Conservation (phyloP, 768 basidiomycete genomes). For the Rhodotorula babjevae region DNA sequence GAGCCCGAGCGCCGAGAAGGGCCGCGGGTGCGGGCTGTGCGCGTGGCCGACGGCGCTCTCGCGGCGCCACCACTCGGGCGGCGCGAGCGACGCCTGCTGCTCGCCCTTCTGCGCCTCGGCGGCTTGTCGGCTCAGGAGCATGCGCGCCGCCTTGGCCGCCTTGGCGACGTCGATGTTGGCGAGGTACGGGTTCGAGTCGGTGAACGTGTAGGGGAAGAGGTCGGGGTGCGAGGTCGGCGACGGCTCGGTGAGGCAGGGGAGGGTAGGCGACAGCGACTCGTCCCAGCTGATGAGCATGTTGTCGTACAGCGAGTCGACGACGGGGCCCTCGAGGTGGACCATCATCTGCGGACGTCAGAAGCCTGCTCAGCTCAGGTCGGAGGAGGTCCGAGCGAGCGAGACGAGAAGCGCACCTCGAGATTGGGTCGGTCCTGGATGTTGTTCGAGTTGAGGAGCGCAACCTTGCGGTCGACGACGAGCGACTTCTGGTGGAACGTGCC, state of each 20-base stretch:
- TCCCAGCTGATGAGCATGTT: slow-evolving; percentile 57
- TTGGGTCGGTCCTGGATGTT: slow-evolving; percentile 59
- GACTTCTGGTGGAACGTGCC: slow-evolving; percentile 70
- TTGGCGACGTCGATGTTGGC: slow-evolving; percentile 50
- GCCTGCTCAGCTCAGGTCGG: too few species aligned
- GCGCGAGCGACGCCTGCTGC: slow-evolving; percentile 29
- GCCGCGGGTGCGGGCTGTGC: not conserved
- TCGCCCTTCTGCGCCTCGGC: slow-evolving; percentile 43
- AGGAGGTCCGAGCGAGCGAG: not conserved
- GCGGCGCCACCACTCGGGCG: slow-evolving; percentile 34
- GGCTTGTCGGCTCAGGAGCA: slow-evolving; percentile 46
- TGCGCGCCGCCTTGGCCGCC: slow-evolving; percentile 49
- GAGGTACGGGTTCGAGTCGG: slow-evolving; percentile 50
- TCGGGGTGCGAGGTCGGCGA: slow-evolving; percentile 18
- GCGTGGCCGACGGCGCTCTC: not conserved
- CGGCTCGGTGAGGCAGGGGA: slow-evolving; percentile 23
- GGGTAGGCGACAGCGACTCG: slow-evolving; percentile 28
- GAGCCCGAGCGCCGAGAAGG: not conserved
- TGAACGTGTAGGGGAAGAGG: slow-evolving; percentile 50
- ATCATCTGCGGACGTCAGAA: slow-evolving; percentile 59
- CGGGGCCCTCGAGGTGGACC: slow-evolving; percentile 65
- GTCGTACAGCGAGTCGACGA: slow-evolving; percentile 67
- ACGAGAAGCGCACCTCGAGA: slow-evolving; percentile 42
- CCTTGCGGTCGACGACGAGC: slow-evolving; percentile 63
- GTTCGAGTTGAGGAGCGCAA: slow-evolving; percentile 63